These are phyloP conservation scores for Alternaria longipes DNA, from an alignment of 2,329 filamentous ascomycete species.

Conservation along the genomic window DNA sequence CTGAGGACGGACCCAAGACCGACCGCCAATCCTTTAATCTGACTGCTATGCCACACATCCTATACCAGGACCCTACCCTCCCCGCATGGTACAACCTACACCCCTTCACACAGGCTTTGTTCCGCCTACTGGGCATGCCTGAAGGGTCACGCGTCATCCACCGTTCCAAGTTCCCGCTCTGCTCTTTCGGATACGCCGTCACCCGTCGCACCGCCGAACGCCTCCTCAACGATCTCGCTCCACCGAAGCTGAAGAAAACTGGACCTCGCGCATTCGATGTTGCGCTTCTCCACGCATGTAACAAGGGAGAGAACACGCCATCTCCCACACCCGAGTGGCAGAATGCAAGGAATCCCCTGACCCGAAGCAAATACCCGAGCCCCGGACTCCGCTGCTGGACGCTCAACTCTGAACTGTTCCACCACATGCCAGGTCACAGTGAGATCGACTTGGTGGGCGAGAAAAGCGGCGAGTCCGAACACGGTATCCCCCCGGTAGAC, in stretches of 20 bases:
- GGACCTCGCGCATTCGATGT: constrained; percentile 55
- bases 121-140: constrained; percentile 48
- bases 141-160: constrained; percentile 52
- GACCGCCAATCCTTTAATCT: constrained; percentile 40
- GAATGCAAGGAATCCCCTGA: constrained; percentile 32
- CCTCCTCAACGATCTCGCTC: constrained; percentile 52
- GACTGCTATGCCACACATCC: constrained; percentile 43
- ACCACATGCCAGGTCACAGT: constrained; percentile 53
- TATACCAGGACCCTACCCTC: constrained; percentile 51
- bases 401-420: constrained; percentile 56
- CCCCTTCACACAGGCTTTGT: constrained; percentile 51
- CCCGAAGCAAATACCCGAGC: constrained; percentile 43
- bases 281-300: constrained; percentile 54
- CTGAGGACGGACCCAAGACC: constrained; percentile 40
- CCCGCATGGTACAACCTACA: constrained; percentile 50
- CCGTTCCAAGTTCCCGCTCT: constrained; percentile 55
- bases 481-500: constrained; percentile 49
- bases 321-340: constrained; percentile 36
- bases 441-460: constrained; percentile 50
- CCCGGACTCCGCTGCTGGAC: constrained; percentile 55
- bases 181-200: constrained; percentile 57
- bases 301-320: constrained; percentile 42
- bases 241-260: constrained; percentile 36
- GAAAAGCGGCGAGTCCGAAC: constrained; percentile 36
- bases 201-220: constrained; percentile 52